Percentiles rank a stretch among this genome's conserved stretches.
Conservation (phyloP, 2,329 filamentous ascomycete species). For the Trichophyton simii region DNA sequence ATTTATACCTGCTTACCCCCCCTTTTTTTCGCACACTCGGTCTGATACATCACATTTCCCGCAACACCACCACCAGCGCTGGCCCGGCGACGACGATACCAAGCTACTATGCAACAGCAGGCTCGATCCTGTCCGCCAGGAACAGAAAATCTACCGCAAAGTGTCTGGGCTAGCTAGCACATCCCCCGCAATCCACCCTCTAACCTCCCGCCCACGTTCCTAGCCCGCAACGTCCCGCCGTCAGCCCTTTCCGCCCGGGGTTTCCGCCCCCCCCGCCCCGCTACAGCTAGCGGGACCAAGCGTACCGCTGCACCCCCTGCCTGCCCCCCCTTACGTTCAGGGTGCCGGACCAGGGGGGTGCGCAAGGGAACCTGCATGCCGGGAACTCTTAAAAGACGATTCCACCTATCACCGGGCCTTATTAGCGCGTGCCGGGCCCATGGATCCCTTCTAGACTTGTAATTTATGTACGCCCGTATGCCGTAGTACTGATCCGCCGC, state of each 20-base stretch:
- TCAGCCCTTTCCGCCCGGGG: too few species aligned
- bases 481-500: background rate
- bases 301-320: background rate
- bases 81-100: background rate
- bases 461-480: background rate
- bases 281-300: background rate
- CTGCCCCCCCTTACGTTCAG: background rate
- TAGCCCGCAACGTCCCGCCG: background rate
- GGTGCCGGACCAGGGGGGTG: background rate
- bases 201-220: background rate
- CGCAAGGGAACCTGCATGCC: slow-evolving; percentile 2
- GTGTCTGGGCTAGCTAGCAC: background rate
- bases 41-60: slow-evolving; percentile 1
- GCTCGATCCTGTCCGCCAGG: background rate
- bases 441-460: slow-evolving; percentile 3
- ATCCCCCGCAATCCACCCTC: background rate
- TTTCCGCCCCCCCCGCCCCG: background rate
- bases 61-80: background rate
- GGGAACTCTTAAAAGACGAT: background rate
- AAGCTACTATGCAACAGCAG: background rate
- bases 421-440: slow-evolving; percentile 2
- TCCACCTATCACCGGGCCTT: background rate
- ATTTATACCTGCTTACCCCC: background rate
- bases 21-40: background rate
- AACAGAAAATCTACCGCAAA: background rate